Evolutionary conservation across 495 filamentous ascomycete genomes (phyloP), one percentile per base, ranked within the genome.

Genomic region (Aspergillus heteromorphus): DNA sequence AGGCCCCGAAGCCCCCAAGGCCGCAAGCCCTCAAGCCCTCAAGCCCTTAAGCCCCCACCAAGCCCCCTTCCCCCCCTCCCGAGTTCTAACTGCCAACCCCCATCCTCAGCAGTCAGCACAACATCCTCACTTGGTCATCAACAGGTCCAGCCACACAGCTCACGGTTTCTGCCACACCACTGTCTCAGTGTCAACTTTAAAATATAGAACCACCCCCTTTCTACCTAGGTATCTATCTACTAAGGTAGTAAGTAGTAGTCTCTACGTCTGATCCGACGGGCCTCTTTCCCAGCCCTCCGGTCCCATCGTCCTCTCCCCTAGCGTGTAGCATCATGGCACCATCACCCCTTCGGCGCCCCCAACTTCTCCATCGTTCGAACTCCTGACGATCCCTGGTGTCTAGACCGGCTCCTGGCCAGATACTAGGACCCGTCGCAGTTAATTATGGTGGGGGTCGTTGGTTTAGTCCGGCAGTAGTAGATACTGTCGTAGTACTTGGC

Each of bases 351-450:
- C 18, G 48, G 6, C n/a, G 9, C 38, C 30, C 56, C 38, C 54
- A 45, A 25, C 19, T 50, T 51, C 38, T 54, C 56, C 56, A 54
- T 54, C 38, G 56, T 60, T 56, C 57, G 41, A 18, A 23, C 58
- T 56, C 54, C 58, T 61, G 57, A 59, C 57, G 57, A 59, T 59
- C 57, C n/a, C 29, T 31, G 49, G 31, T 43, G 36, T 49, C 49
- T 45, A 49, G 53, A 50, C 27, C 34, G 49, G 30, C 23, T 30
- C 14, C 7, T 25, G 34, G 25, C 48, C 30, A 38, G 3, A n/a
- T 31, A n/a, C 8, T 17, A 48, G 9, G 9, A 10, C 13, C 31
- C 31, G 31, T 38, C 34, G 34, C 34, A 14, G 34, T 38, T 38
- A 14, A 38, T 38, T 38, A 5, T 38, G 34, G 34, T 13, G 11